These are phyloP conservation scores for Paramecium biaurelia DNA, from an alignment of 73 alveolate genomes.

Conservation along the genomic window DNA sequence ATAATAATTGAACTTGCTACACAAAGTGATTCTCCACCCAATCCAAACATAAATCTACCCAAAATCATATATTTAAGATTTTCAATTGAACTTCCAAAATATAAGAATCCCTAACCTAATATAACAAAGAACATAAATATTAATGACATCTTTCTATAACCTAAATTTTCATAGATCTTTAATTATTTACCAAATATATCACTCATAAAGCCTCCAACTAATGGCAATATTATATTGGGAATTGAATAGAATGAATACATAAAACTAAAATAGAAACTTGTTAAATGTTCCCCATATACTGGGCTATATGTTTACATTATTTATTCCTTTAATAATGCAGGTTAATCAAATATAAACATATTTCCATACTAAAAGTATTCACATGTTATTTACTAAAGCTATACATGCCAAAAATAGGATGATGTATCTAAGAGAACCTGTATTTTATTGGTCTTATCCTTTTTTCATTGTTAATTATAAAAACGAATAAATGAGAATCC, in stretches of 20 bases:
- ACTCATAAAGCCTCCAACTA: slow-evolving; percentile 61
- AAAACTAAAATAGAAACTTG: slow-evolving; percentile 39
- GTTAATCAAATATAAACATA: slow-evolving; percentile 53
- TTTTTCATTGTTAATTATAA: neutral
- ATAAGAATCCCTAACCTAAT: neutral
- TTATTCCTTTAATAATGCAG: slow-evolving; percentile 57
- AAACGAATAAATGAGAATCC: slow-evolving; percentile 10
- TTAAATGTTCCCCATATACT: slow-evolving; percentile 25
- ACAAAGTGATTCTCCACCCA: slow-evolving; percentile 63
- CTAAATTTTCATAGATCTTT: neutral
- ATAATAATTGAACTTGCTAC: slow-evolving; percentile 11
- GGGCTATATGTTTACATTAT: slow-evolving; percentile 50
- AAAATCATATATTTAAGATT: slow-evolving; percentile 47
- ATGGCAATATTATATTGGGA: slow-evolving; percentile 58
- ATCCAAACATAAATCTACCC: slow-evolving; percentile 61
- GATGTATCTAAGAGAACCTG: neutral
- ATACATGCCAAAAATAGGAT: neutral
- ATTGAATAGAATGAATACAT: slow-evolving; percentile 54
- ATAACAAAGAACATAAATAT: slow-evolving; percentile 45
- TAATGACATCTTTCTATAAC: slow-evolving; percentile 49
- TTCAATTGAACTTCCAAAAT: slow-evolving; percentile 27
- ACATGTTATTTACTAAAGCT: neutral
- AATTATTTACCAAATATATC: slow-evolving; percentile 60
- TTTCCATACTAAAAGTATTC: slow-evolving; percentile 29
- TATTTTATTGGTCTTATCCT: neutral